phyloP scores from a whole-genome alignment of 805 yeast species.

The Saturnispora serradocipensis region DNA sequence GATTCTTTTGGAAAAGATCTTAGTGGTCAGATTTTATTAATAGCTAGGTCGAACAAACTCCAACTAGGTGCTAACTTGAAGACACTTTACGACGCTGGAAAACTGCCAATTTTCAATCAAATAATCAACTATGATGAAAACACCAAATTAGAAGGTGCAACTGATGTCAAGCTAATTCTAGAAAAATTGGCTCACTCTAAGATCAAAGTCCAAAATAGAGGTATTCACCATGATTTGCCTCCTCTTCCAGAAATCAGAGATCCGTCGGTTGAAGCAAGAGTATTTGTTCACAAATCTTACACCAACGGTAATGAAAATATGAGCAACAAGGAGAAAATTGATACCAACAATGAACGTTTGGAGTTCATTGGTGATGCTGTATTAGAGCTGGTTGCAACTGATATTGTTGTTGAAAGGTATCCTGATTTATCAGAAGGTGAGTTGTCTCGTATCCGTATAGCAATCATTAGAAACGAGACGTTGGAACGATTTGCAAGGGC shows the following conservation, averaged over 20 bases:
- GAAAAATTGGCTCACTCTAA: conserved; percentile 7
- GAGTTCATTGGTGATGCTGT: conserved; percentile 91
- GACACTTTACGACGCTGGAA: conserved; percentile 39
- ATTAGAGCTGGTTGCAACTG: conserved; percentile 62
- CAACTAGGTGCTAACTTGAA: conserved; percentile 54
- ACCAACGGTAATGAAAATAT: conserved; percentile 49
- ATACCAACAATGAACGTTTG: conserved; percentile 72
- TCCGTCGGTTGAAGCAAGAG: conserved; percentile 51
- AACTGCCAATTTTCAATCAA: conserved; percentile 46
- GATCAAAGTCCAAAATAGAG: conserved; percentile 12
- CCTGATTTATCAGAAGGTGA: conserved; percentile 77
- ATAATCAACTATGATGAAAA: conserved; percentile 35
- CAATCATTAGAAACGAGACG: conserved; percentile 62
- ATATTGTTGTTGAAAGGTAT: conserved; percentile 53
- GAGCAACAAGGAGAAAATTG: conserved; percentile 46
- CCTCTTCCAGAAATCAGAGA: conserved; percentile 58
- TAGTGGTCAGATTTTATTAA: conserved; percentile 38
- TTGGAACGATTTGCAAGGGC: conserved; percentile 59
- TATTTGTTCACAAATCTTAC: conserved; percentile 74
- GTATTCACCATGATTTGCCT: conserved; percentile 32
- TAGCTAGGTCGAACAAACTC: conserved; percentile 45
- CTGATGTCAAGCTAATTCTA: conserved; percentile 12
- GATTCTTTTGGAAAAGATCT: conserved; percentile 8
- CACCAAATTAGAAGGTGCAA: conserved; percentile 15
- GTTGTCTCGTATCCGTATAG: conserved; percentile 59